phyloP scores from a whole-genome alignment of 2,329 filamentous ascomycete genomes.

The Exophiala sp. region DNA sequence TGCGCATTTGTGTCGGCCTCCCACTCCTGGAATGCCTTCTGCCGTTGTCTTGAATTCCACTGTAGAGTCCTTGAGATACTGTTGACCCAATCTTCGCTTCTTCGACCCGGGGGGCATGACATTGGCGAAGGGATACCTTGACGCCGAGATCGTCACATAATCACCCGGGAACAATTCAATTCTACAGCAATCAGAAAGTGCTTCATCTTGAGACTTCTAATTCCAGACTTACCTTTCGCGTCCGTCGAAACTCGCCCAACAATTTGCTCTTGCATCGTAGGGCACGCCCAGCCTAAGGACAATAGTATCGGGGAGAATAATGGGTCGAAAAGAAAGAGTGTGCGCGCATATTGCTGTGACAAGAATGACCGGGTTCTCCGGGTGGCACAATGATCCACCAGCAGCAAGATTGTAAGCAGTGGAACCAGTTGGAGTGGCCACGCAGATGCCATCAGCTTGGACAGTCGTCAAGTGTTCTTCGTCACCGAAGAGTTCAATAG shows the following conservation, averaged over 20 bases:
- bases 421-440: conserved; percentile 88
- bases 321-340: conserved; percentile 90
- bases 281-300: conserved; percentile 91
- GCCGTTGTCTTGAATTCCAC: conserved; percentile 46
- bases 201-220: neutral
- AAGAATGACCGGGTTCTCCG: conserved; percentile 92
- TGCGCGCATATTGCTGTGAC: conserved; percentile 92
- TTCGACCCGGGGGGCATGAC: conserved; percentile 41
- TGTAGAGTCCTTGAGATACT: conserved; percentile 48
- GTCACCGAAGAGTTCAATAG: conserved; percentile 86
- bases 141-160: conserved; percentile 49
- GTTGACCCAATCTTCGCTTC: conserved; percentile 47
- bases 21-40: conserved; percentile 38
- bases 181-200: conserved; percentile 30
- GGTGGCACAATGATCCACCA: conserved; percentile 90
- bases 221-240: conserved; percentile 61
- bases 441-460: conserved; percentile 85
- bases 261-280: conserved; percentile 79
- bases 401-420: conserved; percentile 95
- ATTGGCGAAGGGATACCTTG: conserved; percentile 48
- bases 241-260: conserved; percentile 98
- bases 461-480: conserved; percentile 93
- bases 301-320: conserved; percentile 92
- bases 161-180: conserved; percentile 46
- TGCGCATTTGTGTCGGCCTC: conserved; percentile 8